These are phyloP conservation scores for Starmerella floris DNA, from an alignment of 805 yeast species.

Conservation along the genomic window DNA sequence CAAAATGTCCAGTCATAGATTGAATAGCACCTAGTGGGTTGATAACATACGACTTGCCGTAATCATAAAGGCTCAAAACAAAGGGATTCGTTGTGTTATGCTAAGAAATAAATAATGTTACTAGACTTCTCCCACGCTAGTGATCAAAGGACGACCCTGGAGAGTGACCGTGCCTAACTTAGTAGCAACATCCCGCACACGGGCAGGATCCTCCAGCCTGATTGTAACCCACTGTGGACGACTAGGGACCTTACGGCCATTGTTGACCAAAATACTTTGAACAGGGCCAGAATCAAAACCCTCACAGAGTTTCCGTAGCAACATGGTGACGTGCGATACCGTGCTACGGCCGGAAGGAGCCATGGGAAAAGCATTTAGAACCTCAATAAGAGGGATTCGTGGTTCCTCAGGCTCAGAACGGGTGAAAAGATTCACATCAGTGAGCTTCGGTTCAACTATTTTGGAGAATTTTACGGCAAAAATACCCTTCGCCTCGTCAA, in stretches of 20 bases:
- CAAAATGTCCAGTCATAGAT: too few species aligned
- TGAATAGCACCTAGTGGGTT: too few species aligned
- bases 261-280: not conserved
- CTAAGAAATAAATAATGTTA: constrained; percentile 36
- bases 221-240: constrained; percentile 7
- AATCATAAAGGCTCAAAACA: too few species aligned
- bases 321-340: not conserved
- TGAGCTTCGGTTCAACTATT: not conserved
- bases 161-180: constrained; percentile 4
- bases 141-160: constrained; percentile 8
- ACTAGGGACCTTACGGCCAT: not conserved
- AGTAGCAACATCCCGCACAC: constrained; percentile 1
- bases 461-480: not conserved
- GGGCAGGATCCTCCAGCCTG: not conserved
- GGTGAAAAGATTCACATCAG: not conserved
- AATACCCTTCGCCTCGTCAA: not conserved
- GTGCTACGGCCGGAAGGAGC: not conserved
- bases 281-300: constrained; percentile 1
- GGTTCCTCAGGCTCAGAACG: not conserved
- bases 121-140: not conserved
- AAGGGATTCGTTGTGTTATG: too few species aligned
- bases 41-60: too few species aligned
- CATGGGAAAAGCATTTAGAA: constrained; percentile 8
- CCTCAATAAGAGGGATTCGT: constrained; percentile 4
- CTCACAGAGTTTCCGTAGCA: constrained; percentile 2